Conservation (phyloP, 148 eudicot species). For the Linanthus parryae region DNA sequence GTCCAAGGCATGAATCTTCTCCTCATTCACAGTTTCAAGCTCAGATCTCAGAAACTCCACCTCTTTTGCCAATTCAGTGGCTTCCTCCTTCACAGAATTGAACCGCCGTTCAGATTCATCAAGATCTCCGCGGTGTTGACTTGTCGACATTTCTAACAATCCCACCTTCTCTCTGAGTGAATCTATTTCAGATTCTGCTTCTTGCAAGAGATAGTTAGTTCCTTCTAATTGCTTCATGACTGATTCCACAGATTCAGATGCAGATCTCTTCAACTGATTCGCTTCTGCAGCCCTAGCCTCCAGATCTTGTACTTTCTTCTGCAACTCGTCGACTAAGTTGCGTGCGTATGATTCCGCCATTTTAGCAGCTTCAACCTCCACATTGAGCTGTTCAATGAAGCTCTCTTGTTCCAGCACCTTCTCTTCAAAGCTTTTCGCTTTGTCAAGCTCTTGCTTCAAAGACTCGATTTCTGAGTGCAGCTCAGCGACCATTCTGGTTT, state of each 20-base stretch:
- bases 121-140: constrained; percentile 49
- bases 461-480: constrained; percentile 41
- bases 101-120: constrained; percentile 50
- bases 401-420: constrained; percentile 51
- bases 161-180: constrained; percentile 70
- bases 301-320: constrained; percentile 6
- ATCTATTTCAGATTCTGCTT: constrained; percentile 59
- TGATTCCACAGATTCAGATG: constrained; percentile 61
- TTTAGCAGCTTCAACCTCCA: constrained; percentile 11
- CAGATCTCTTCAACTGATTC: constrained; percentile 62
- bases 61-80: constrained; percentile 40
- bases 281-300: constrained; percentile 25
- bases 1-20: constrained; percentile 52
- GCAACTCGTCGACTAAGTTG: constrained; percentile 62
- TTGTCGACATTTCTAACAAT: constrained; percentile 58
- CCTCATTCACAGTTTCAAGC: constrained; percentile 68
- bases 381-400: constrained; percentile 48
- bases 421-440: constrained; percentile 36
- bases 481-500: constrained; percentile 31
- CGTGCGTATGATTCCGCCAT: constrained; percentile 8
- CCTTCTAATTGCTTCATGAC: constrained; percentile 71
- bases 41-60: constrained; percentile 43
- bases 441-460: constrained; percentile 48
- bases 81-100: constrained; percentile 52
- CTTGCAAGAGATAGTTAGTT: constrained; percentile 59